Base-by-base conservation (phyloP, 768 basidiomycete genomes). In the Sistotremastrum suecicum region DNA sequence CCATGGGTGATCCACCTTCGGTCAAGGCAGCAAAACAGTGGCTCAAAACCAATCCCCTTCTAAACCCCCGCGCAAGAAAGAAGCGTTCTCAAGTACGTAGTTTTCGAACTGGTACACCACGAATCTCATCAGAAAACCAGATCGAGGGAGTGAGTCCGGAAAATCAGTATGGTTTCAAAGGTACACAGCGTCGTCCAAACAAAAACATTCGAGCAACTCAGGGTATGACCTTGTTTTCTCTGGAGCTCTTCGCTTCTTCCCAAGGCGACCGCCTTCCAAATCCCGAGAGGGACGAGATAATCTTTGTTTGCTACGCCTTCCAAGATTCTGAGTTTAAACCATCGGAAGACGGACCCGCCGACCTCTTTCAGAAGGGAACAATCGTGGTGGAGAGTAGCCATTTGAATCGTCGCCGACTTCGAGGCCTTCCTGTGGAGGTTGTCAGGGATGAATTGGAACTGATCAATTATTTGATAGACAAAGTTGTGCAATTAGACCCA, bases 231-330 rank as follows among this genome's bases (percentile, higher is more conserved):
- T 64, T 88, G 5, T 60, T 97, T 36, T 78, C 84, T 1, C 57
- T 97, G 38, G 95, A 99, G 59, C 63, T 91, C 2, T 88, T 51
- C 86, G 86, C 73, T 10, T 75, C 74, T 9, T 80, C 85, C 1
- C 63, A 67, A 29, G 74, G 63, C 20, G 66, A 70, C 9, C 68
- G 71, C 33, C 64, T 78, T 7, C 83, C 90, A 0, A 69, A 87
- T 59, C 71, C 84, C 0, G 71, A 74, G 46, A 60, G 67, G 5
- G 80, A 91, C 53, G 69, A 71, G 47, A 72, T 97, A 31, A 60
- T 64, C 7, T 80, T 81, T 0, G 60, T 83, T 3, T 87, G 86
- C 58, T 95, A 80, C 58, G 73, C 80, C 12, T 72, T 81, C 39
- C 83, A 85, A 54, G 65, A 68, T 43, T 68, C 71, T 10, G 62